These are phyloP conservation scores for Kitagawia praeruptora DNA, from an alignment of 129 eudicot genomes.

Conservation along the genomic window DNA sequence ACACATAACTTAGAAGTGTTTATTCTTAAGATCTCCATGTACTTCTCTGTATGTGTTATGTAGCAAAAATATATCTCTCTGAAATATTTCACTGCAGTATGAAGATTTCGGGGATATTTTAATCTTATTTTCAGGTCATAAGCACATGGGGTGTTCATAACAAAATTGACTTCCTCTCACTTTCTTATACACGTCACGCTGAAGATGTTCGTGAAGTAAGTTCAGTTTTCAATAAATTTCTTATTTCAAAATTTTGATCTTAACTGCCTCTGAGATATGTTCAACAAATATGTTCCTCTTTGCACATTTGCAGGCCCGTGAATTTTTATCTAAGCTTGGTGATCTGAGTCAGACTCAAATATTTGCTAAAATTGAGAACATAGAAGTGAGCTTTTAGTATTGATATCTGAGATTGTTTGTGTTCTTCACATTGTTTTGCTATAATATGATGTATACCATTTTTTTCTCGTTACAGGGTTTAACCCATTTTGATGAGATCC, in stretches of 20 bases:
- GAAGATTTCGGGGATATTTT: background rate
- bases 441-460: background rate
- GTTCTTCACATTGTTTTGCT: background rate
- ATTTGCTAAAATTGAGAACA: slow-evolving; percentile 87
- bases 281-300: background rate
- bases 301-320: slow-evolving; percentile 67
- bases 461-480: slow-evolving; percentile 47
- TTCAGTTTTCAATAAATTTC: background rate
- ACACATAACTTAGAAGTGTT: background rate
- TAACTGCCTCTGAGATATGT: background rate
- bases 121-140: slow-evolving; percentile 44
- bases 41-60: background rate
- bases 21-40: background rate
- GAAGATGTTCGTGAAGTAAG: slow-evolving; percentile 94
- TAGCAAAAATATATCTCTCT: background rate
- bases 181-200: slow-evolving; percentile 86
- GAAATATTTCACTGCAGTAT: background rate
- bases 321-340: slow-evolving; percentile 63
- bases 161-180: slow-evolving; percentile 87
- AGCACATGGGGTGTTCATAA: slow-evolving; percentile 93
- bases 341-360: slow-evolving; percentile 97
- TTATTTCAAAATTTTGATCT: background rate
- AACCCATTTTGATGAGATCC: slow-evolving; percentile 93
- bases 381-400: slow-evolving; percentile 46
- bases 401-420: background rate